These are phyloP conservation scores for Gossypium turneri DNA, from an alignment of 345 rosid species.

Conservation along the genomic window DNA sequence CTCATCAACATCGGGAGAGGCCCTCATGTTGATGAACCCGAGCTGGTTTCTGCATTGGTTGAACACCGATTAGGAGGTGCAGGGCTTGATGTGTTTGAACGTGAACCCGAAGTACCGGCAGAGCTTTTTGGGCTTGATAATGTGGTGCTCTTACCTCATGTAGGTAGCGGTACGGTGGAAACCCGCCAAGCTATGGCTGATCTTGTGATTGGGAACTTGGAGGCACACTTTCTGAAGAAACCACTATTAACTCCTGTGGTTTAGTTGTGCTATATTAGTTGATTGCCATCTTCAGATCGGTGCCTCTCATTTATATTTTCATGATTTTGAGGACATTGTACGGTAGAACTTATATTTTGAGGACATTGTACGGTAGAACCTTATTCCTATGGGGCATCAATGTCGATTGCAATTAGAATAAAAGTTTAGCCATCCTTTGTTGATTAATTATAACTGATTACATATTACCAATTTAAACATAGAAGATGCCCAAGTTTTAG, in stretches of 20 bases:
- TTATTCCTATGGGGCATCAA: neutral
- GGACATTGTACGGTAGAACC: neutral
- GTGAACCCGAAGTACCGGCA: slow-evolving; percentile 59
- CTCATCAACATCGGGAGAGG: slow-evolving; percentile 53
- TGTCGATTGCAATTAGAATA: neutral
- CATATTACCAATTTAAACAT: too few relatives aligned
- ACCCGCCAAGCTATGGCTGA: slow-evolving; percentile 41
- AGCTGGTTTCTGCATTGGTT: slow-evolving; percentile 57
- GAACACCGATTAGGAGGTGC: slow-evolving; percentile 55
- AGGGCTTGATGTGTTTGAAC: slow-evolving; percentile 33
- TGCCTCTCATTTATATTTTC: neutral
- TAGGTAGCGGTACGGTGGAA: slow-evolving; percentile 45
- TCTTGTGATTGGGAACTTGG: slow-evolving; percentile 31
- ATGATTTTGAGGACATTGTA: neutral
- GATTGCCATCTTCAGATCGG: neutral
- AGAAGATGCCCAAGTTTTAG: too few relatives aligned
- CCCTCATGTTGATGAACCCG: slow-evolving; percentile 51
- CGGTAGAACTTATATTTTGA: neutral
- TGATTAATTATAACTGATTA: neutral
- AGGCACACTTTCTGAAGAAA: slow-evolving; percentile 44
- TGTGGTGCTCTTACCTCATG: slow-evolving; percentile 64
- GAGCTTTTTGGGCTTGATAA: slow-evolving; percentile 55
- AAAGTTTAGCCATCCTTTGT: neutral
- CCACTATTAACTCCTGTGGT: slow-evolving; percentile 45
- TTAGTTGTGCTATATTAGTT: slow-evolving; percentile 11